A percentile compares a stretch with the other conserved stretches of the same genome.
phyloP scores from a whole-genome alignment of 345 rosid genomes.

The Eucalyptus guilfoylei region DNA sequence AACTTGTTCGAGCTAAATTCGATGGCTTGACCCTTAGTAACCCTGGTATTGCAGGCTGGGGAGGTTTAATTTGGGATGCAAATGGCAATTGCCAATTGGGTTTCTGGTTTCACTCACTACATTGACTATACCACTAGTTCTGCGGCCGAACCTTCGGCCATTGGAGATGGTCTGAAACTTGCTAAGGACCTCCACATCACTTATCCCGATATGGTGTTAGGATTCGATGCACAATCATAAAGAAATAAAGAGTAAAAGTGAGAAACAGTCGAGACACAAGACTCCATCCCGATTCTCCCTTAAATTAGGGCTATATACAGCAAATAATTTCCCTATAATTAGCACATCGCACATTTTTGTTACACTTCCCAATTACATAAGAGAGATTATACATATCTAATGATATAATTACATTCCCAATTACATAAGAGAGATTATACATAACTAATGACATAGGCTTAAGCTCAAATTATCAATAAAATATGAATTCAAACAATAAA shows the following conservation, averaged over 20 bases:
- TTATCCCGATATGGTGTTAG: background rate
- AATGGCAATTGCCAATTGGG: background rate
- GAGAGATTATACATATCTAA: too few relatives aligned
- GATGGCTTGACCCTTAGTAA: background rate
- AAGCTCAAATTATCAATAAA: too few relatives aligned
- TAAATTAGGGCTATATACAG: too few relatives aligned
- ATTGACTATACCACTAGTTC: background rate
- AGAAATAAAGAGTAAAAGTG: too few relatives aligned
- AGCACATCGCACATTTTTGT: too few relatives aligned
- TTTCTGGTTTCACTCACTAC: background rate
- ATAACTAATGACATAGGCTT: too few relatives aligned
- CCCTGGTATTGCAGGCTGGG: background rate
- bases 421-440: too few relatives aligned
- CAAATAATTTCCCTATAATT: too few relatives aligned
- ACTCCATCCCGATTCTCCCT: too few relatives aligned
- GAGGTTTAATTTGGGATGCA: background rate
- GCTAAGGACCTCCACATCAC: background rate
- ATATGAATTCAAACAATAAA: too few relatives aligned
- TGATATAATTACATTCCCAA: too few relatives aligned
- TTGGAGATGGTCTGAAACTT: background rate
- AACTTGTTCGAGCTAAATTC: background rate
- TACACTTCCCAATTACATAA: too few relatives aligned
- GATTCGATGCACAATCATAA: rapidly evolving
- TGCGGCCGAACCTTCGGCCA: background rate
- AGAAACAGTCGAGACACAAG: rapidly evolving